Conservation (phyloP, 768 basidiomycete species). For the Termitomyces heimii region DNA sequence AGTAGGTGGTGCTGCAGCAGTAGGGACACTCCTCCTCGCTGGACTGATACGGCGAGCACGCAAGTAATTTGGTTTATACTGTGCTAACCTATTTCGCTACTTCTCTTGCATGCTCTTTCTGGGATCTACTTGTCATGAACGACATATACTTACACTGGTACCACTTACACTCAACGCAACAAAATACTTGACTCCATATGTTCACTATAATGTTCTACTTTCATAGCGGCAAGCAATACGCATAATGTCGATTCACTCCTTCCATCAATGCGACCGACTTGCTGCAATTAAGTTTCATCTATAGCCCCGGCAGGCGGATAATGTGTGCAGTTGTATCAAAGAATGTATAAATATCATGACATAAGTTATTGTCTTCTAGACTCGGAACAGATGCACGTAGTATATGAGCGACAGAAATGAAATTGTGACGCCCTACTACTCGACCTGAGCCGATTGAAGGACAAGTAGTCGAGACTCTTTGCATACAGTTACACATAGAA, state of each 20-base stretch:
- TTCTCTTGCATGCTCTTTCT: background rate
- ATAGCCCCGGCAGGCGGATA: background rate
- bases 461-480: background rate
- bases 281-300: background rate
- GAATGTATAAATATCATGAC: background rate
- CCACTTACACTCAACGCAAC: background rate
- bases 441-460: background rate
- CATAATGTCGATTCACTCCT: background rate
- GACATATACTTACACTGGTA: background rate
- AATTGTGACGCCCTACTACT: background rate
- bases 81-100: conserved; percentile 1
- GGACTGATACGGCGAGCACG: conserved; percentile 82
- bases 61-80: conserved; percentile 29
- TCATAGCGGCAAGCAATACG: conserved; percentile 1
- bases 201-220: background rate
- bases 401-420: background rate
- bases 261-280: background rate
- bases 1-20: conserved; percentile 82
- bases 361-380: background rate
- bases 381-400: background rate
- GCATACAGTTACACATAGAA: background rate
- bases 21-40: conserved; percentile 72
- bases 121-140: background rate
- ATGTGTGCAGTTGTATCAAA: background rate
- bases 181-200: conserved; percentile 5